Evolutionary conservation across 2,329 filamentous ascomycete genomes (phyloP), one percentile per base, ranked within the genome.

Genomic region (Berkeleyomyces rouxiae): DNA sequence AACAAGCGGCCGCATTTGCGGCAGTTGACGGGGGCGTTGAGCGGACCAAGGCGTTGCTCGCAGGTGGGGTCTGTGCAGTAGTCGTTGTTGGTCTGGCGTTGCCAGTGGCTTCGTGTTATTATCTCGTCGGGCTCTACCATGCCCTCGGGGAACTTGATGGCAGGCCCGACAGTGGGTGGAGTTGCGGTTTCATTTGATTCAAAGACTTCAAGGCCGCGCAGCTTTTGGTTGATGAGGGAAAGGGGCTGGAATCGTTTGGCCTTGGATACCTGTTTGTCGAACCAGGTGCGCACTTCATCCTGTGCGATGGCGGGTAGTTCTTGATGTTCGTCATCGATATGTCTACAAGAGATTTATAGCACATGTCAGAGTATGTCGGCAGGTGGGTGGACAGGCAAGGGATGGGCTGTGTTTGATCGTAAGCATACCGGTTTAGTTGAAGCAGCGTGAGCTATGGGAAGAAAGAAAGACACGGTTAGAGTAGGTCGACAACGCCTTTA

Each of bases 201-300:
- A 72, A 96, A 96, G 11, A 95, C 90, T 62, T 96, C 91, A 51
- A 96, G 79, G 7, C 90, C 90, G 65, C 93, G 90, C 31, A 96
- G 79, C 71, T 95, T 96, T 75, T 96, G 90, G 74, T 96, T 96
- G 69, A 96, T 82, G 3, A 95, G 80, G 0, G 90, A 91, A 0
- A 96, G 80, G 0, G 91, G 91, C 70, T 96, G 91, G 72, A 96
- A 96, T 67, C 86, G 86, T 74, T 93, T 96, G 9, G 91, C 91
- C 72, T 95, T 96, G 67, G 88, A 81, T 74, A 96, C 91, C 74
- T 96, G 91, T 70, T 89, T 87, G 76, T 95, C 89, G 75, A 96
- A 95, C 91, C 91, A 96, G 47, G 90, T 92, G 76, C 95, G 95
- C 68, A 96, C 90, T 74, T 96, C 90, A 73, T 96, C 89, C 71